phyloP scores from a whole-genome alignment of 495 filamentous ascomycete species.

The Platismatia glauca region DNA sequence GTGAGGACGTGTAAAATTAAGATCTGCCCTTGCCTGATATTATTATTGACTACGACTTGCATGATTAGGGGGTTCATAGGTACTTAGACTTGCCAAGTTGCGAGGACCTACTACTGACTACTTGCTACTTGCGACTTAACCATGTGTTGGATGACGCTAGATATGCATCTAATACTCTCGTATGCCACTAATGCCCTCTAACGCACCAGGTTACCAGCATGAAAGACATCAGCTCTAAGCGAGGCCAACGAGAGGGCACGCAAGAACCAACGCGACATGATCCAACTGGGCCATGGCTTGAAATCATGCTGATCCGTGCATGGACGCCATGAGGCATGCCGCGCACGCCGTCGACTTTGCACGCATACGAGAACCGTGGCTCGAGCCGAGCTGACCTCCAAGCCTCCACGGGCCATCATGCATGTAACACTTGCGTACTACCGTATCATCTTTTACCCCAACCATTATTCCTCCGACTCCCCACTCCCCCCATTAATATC shows the following conservation, averaged over 20 bases:
- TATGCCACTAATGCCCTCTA: neutral
- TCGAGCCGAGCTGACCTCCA: neutral
- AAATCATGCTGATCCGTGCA: neutral
- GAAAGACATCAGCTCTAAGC: neutral
- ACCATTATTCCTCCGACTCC: neutral
- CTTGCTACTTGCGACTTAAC: too few relatives aligned
- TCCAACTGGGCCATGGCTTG: neutral
- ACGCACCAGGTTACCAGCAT: too few relatives aligned
- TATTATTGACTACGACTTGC: neutral
- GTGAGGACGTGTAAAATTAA: too few relatives aligned
- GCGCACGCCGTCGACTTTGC: neutral
- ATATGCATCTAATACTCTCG: neutral
- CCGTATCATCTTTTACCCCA: neutral
- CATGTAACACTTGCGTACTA: neutral
- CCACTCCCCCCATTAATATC: neutral
- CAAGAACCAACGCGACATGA: neutral
- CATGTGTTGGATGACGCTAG: constrained; percentile 3
- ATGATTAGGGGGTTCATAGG: too few relatives aligned
- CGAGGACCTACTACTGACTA: too few relatives aligned
- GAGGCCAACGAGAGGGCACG: constrained; percentile 1
- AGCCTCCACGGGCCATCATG: neutral
- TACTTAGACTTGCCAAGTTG: neutral
- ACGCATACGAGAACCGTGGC: neutral
- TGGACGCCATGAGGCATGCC: neutral
- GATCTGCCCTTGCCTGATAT: neutral